phyloP scores from a whole-genome alignment of 495 filamentous ascomycete species.

The Hyaloscypha variabilis region DNA sequence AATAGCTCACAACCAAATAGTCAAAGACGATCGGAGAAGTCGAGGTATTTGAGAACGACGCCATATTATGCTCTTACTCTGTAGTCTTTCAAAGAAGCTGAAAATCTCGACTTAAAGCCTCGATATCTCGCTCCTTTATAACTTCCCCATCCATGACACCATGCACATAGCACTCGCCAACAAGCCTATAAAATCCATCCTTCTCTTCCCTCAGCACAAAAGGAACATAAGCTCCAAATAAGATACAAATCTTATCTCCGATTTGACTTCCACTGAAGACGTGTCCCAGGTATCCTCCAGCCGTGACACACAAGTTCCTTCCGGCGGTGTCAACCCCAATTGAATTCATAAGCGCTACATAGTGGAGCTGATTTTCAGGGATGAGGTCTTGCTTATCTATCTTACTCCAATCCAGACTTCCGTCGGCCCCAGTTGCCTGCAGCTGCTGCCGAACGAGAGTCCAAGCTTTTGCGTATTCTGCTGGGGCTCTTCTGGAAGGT shows the following conservation, averaged over 20 bases:
- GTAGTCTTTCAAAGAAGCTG: neutral
- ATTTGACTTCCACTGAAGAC: neutral
- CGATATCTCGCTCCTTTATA: neutral
- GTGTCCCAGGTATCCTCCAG: neutral
- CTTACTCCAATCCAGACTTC: neutral
- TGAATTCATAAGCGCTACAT: neutral
- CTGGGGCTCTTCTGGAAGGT: neutral
- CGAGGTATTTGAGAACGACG: too few relatives aligned
- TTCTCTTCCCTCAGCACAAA: neutral
- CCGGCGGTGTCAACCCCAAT: neutral
- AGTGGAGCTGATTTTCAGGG: neutral
- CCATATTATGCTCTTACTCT: neutral
- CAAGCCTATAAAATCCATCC: neutral
- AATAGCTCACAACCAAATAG: too few relatives aligned
- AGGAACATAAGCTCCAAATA: neutral
- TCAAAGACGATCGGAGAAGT: too few relatives aligned
- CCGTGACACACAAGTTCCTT: neutral
- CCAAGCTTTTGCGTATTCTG: neutral
- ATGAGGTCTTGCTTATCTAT: neutral
- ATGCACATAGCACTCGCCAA: too few relatives aligned
- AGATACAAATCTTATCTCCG: neutral
- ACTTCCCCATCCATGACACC: neutral
- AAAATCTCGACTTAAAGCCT: constrained; percentile 1
- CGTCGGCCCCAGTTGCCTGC: neutral
- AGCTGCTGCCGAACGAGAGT: neutral